Conservation (phyloP, 1,284 basidiomycete genomes). For the Puccinia triticina region DNA sequence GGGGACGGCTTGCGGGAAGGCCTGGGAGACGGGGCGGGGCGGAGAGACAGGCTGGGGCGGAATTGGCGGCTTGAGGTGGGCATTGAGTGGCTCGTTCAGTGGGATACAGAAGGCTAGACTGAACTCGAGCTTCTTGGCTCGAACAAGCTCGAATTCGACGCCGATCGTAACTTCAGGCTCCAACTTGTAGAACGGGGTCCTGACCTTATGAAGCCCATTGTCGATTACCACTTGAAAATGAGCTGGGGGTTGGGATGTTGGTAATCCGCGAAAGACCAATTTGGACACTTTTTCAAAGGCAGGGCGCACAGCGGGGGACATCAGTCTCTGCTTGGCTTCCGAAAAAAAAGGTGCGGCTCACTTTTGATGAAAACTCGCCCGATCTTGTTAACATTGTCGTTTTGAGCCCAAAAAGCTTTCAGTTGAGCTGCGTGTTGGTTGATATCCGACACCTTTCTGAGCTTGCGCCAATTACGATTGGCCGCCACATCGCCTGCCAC, state of each 20-base stretch:
- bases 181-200: conserved; percentile 36
- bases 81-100: conserved; percentile 39
- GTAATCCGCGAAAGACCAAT: conserved; percentile 28
- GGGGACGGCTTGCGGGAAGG: background rate
- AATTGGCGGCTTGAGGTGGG: conserved; percentile 42
- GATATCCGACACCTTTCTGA: conserved; percentile 50
- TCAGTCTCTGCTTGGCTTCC: background rate
- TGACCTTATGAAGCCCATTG: conserved; percentile 45
- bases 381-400: conserved; percentile 41
- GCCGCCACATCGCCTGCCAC: conserved; percentile 46
- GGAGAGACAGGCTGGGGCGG: conserved; percentile 18
- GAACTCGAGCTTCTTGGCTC: conserved; percentile 48
- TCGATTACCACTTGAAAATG: conserved; percentile 48
- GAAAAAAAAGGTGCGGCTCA: background rate
- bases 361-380: conserved; percentile 50
- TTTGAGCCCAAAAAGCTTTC: conserved; percentile 49
- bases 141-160: conserved; percentile 45
- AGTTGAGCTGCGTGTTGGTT: conserved; percentile 50
- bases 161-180: conserved; percentile 43
- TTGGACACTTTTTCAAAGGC: conserved; percentile 36
- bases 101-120: conserved; percentile 40
- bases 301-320: background rate
- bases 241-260: conserved; percentile 10
- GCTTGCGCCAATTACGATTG: conserved; percentile 50
- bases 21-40: conserved; percentile 11